Evolutionary conservation across 2,329 filamentous ascomycete species (phyloP), one percentile per base, ranked within the genome.

Genomic region (Sporothrix dimorphospora): DNA sequence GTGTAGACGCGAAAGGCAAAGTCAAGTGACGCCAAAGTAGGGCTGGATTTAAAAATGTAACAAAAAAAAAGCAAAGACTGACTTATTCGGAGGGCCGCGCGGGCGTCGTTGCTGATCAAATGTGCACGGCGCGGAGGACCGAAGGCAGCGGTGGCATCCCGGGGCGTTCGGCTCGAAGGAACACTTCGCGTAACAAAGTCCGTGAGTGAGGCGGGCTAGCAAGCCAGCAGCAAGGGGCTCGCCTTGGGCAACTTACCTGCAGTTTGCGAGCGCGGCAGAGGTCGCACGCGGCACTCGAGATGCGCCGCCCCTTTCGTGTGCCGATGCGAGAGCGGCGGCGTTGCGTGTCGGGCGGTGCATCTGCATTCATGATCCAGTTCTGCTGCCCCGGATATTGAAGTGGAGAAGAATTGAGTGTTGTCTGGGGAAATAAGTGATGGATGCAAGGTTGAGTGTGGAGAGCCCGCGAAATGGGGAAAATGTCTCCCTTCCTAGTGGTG

Each of bases 241-340:
- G 16, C 42, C 6, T 47, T 14, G 40, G 5, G 16, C 14, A 45
- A 49, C 65, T 21, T 14, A 68, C 65, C 63, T 68, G 65, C 12
- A 68, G 11, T 40, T 68, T 68, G 47, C 65, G 65, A 14, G 65
- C 65, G 7, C 65, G 45, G 45, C 65, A 68, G 9, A 68, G 45
- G 27, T 68, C 65, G 30, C 65, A 68, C 21, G 65, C 65, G 1
- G 65, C 65, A n/a, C 65, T 68, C 27, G 65, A 68, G 5, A 68
- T 68, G 8, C 65, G 65, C 7, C 65, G 45, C 4, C 65, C 65
- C 19, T 68, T 68, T 38, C 65, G 16, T 68, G 65, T 68, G 65
- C 65, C 65, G 30, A 68, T 51, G 45, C 65, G 65, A 9, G 65
- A 68, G 47, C 65, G 65, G 65, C 65, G 65, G 24, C 42, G 61